phyloP scores from a whole-genome alignment of 2,329 filamentous ascomycete genomes.

The Aspergillus versicolor region DNA sequence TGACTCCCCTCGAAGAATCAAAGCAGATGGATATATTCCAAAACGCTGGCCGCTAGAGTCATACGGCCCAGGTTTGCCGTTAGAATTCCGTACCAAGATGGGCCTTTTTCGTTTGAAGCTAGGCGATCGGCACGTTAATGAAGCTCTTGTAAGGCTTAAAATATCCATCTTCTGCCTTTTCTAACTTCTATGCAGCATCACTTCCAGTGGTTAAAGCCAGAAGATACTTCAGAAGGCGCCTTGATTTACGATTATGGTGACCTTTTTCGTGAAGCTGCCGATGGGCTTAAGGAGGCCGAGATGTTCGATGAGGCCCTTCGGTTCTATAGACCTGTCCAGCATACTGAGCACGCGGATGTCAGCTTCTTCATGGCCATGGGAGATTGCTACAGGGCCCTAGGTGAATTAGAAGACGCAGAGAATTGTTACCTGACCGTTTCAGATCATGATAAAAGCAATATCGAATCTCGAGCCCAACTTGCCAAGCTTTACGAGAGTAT shows the following conservation, averaged over 20 bases:
- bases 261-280: slow-evolving; percentile 71
- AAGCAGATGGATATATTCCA: slow-evolving; percentile 61
- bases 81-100: slow-evolving; percentile 81
- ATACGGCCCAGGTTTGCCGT: slow-evolving; percentile 73
- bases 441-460: slow-evolving; percentile 67
- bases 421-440: slow-evolving; percentile 74
- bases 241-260: slow-evolving; percentile 69
- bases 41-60: slow-evolving; percentile 53
- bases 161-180: neutral
- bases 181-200: slow-evolving; percentile 52
- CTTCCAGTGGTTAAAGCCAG: slow-evolving; percentile 68
- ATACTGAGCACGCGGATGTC: slow-evolving; percentile 49
- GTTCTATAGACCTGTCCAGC: slow-evolving; percentile 56
- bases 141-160: slow-evolving; percentile 66
- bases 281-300: slow-evolving; percentile 54
- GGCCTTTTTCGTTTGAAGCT: slow-evolving; percentile 78
- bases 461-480: slow-evolving; percentile 75
- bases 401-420: slow-evolving; percentile 68
- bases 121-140: slow-evolving; percentile 59
- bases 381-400: slow-evolving; percentile 65
- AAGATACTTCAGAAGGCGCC: slow-evolving; percentile 51
- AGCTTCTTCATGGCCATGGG: slow-evolving; percentile 52
- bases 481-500: slow-evolving; percentile 80
- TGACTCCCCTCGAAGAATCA: slow-evolving; percentile 64
- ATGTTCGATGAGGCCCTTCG: slow-evolving; percentile 56